Evolutionary conservation across 2,329 filamentous ascomycete genomes (phyloP).

Genomic region (Coccinonectria pachysandricola): DNA sequence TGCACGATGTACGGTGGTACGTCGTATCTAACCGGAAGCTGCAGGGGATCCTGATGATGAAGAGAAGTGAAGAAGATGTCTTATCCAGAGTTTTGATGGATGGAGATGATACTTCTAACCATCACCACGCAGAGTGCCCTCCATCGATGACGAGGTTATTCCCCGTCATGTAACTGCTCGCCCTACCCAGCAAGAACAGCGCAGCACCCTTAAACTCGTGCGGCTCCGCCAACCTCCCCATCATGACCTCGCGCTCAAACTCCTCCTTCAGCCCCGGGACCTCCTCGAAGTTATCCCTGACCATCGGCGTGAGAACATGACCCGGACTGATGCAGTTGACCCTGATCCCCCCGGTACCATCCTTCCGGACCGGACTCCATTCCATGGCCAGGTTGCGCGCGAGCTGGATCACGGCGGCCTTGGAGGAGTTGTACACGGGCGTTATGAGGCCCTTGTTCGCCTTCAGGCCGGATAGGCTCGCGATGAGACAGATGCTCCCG

Average conservation of each 20-base stretch:
- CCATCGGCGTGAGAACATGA: slow-evolving; percentile 63
- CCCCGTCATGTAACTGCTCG: slow-evolving; percentile 55
- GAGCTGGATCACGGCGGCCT: slow-evolving; percentile 55
- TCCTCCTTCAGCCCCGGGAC: slow-evolving; percentile 48
- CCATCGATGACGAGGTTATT: slow-evolving; percentile 45
- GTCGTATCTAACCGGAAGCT: no score
- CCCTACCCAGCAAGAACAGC: slow-evolving; percentile 50
- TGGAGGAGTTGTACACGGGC: slow-evolving; percentile 56
- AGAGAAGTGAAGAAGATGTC: no score
- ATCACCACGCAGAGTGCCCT: slow-evolving; percentile 31
- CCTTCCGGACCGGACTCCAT: slow-evolving; percentile 39
- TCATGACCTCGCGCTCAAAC: slow-evolving; percentile 68
- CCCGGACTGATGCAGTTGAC: slow-evolving; percentile 62
- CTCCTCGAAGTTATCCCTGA: slow-evolving; percentile 57
- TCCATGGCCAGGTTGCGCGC: slow-evolving; percentile 52
- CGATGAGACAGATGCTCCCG: slow-evolving; percentile 47
- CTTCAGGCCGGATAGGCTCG: slow-evolving; percentile 44
- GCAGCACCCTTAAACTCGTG: slow-evolving; percentile 52
- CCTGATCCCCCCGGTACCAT: slow-evolving; percentile 44
- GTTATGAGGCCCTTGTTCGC: slow-evolving; percentile 52
- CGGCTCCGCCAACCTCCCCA: slow-evolving; percentile 47
- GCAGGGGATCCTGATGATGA: no score
- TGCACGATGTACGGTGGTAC: no score
- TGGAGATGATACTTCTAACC: no score
- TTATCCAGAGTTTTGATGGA: no score